These are phyloP conservation scores for Colletotrichum sp. DNA, from an alignment of 2,329 filamentous ascomycete species.

Conservation along the genomic window DNA sequence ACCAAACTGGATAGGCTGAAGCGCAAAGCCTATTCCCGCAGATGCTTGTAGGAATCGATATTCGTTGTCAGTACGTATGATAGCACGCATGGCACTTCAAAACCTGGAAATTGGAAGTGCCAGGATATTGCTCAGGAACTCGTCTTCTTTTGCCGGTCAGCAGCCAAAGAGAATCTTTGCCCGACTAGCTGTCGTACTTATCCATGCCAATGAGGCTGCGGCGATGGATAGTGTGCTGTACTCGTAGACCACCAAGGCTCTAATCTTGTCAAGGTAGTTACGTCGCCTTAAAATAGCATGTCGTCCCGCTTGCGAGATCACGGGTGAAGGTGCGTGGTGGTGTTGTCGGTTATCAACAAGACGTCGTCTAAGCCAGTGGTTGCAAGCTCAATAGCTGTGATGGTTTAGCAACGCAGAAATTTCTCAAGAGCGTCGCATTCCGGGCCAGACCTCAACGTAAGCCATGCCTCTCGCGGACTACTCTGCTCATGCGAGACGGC, in stretches of 20 bases:
- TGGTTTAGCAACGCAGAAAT: neutral
- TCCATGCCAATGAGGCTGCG: neutral
- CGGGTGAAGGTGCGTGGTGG: neutral
- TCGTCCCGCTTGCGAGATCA: neutral
- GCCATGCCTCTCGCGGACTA: neutral
- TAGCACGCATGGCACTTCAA: neutral
- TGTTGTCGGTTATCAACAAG: neutral
- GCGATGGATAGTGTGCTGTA: neutral
- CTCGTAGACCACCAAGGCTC: neutral
- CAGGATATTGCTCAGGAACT: neutral
- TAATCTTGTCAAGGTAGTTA: neutral
- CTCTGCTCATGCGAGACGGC: neutral
- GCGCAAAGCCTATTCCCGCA: neutral
- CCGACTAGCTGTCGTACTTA: neutral
- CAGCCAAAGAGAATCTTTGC: neutral
- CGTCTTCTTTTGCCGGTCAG: neutral
- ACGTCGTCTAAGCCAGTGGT: neutral
- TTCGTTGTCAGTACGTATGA: neutral
- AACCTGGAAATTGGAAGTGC: neutral
- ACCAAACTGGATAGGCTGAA: neutral
- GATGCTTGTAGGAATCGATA: neutral
- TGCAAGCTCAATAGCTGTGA: neutral
- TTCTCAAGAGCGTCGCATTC: neutral
- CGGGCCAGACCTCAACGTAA: neutral
- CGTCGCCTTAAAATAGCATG: neutral